Conservation (phyloP, 257 asterid species). For the Parsonsia alboflavescens region DNA sequence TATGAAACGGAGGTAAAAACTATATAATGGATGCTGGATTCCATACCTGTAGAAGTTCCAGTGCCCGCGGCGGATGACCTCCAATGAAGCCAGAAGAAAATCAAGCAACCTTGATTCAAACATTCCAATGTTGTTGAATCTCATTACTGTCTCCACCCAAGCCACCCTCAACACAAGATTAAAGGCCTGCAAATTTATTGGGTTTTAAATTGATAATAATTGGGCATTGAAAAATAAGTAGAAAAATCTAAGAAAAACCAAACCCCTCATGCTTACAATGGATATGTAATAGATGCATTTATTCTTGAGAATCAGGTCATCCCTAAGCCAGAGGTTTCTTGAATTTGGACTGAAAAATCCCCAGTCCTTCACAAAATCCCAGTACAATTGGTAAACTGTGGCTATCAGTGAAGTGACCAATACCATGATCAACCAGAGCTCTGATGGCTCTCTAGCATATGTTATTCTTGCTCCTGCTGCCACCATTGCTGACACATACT, state of each 20-base stretch:
- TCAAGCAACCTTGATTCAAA: conserved; percentile 67
- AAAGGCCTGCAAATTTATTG: conserved; percentile 44
- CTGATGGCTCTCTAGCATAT: conserved; percentile 51
- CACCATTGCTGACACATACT: conserved; percentile 96
- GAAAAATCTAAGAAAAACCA: neutral
- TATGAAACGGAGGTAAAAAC: no score
- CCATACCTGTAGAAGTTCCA: conserved; percentile 92
- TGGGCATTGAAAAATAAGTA: neutral
- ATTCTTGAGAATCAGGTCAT: conserved; percentile 66
- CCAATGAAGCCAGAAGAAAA: conserved; percentile 73
- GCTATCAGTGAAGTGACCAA: conserved; percentile 71
- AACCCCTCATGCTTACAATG: conserved; percentile 48
- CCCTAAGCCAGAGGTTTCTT: conserved; percentile 71
- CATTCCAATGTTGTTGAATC: conserved; percentile 46
- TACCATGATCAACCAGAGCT: conserved; percentile 52
- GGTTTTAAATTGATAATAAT: neutral
- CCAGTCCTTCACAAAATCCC: conserved; percentile 98
- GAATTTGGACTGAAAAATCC: conserved; percentile 65
- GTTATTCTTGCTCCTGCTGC: conserved; percentile 96
- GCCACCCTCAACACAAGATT: conserved; percentile 73
- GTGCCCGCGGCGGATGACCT: conserved; percentile 93
- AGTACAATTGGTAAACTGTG: conserved; percentile 77
- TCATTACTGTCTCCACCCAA: conserved; percentile 84
- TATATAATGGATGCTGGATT: neutral
- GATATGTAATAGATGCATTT: conserved; percentile 71